Conservation (phyloP, 2,329 filamentous ascomycete species). For the Colletotrichum lini region DNA sequence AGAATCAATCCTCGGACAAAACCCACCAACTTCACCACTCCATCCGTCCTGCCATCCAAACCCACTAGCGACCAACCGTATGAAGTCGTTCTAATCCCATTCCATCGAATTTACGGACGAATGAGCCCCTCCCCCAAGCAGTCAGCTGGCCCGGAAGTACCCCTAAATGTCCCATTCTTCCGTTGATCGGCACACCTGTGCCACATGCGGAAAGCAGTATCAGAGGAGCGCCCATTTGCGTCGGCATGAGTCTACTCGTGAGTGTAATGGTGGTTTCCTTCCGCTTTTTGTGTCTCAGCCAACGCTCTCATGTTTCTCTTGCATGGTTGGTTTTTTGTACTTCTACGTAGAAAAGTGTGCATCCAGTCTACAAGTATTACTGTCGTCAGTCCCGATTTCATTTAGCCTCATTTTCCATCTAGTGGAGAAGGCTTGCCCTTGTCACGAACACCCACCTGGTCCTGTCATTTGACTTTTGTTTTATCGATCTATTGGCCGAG, state of each 20-base stretch:
- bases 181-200: slow-evolving; percentile 35
- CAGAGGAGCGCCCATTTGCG: slow-evolving; percentile 48
- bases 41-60: slow-evolving; percentile 15
- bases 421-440: background rate
- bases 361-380: background rate
- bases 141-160: no score
- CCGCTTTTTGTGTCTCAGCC: background rate
- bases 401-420: background rate
- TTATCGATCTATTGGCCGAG: background rate
- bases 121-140: background rate
- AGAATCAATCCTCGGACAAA: slow-evolving; percentile 35
- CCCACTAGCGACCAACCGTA: slow-evolving; percentile 9
- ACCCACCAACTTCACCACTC: slow-evolving; percentile 36
- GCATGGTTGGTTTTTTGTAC: background rate
- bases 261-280: slow-evolving; percentile 12
- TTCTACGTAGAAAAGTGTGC: background rate
- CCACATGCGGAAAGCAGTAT: slow-evolving; percentile 47
- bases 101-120: no score
- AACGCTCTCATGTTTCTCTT: no score
- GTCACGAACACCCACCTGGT: background rate
- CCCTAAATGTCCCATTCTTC: slow-evolving; percentile 24
- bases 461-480: background rate
- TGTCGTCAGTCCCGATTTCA: background rate
- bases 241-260: slow-evolving; percentile 48
- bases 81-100: background rate